A percentile compares a stretch with the other conserved stretches of the same genome.
Evolutionary conservation across 306 rosid genomes (phyloP).

Genomic region (Vigna radiata): DNA sequence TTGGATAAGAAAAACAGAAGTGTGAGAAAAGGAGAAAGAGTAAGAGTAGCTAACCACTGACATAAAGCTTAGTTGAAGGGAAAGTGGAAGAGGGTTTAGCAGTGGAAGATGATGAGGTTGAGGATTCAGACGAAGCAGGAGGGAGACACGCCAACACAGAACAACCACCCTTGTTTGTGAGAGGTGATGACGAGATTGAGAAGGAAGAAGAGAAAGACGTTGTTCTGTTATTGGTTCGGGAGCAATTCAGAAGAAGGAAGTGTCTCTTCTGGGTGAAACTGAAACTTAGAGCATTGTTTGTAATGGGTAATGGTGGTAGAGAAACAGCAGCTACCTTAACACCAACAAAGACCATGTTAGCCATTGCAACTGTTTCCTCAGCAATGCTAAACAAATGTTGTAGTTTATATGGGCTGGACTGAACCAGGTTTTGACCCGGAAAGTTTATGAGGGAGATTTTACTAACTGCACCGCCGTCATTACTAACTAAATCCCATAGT

Average conservation of each 20-base stretch:
- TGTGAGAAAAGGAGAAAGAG: neutral
- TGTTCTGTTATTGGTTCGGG: neutral
- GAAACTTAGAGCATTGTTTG: constrained; percentile 19
- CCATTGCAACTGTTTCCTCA: constrained; percentile 39
- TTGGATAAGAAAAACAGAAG: neutral
- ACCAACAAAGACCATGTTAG: constrained; percentile 27
- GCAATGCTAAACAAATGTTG: neutral
- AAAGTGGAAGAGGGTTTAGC: constrained; percentile 27
- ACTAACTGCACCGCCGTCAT: no score
- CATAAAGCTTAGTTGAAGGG: constrained; percentile 70
- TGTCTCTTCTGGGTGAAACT: neutral
- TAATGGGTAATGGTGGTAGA: constrained; percentile 6
- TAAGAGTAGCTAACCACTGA: constrained; percentile 71
- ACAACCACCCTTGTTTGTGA: constrained; percentile 26
- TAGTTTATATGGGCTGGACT: neutral
- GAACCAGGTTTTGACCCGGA: neutral
- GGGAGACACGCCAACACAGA: constrained; percentile 55
- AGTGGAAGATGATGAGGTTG: constrained; percentile 37
- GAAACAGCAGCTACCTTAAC: constrained; percentile 16
- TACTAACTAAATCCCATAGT: no score
- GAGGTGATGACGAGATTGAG: constrained; percentile 40
- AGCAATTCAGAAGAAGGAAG: constrained; percentile 15
- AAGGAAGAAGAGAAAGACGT: constrained; percentile 29
- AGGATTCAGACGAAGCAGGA: constrained; percentile 50
- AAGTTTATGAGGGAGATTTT: no score